A percentile compares a stretch with the other conserved stretches of the same genome.
Conservation (phyloP, 768 basidiomycete species). For the Mycena leptocephala region DNA sequence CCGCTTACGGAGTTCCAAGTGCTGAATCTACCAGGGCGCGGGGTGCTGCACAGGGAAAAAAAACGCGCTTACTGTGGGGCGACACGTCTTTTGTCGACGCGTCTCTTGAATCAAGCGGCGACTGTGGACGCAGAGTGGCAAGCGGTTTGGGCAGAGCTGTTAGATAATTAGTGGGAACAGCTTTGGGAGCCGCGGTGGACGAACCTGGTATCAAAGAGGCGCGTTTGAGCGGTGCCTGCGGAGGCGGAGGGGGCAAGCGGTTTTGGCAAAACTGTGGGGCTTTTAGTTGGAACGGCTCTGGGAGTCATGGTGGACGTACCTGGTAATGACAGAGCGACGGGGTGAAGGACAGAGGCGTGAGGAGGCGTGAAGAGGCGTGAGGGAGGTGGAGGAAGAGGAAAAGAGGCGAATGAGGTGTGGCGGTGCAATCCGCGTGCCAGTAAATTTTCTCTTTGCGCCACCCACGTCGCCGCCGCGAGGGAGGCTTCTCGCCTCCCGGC, state of each 20-base stretch:
- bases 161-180: too few relatives aligned
- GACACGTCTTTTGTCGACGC: not conserved
- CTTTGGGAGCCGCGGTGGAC: too few relatives aligned
- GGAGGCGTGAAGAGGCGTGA: not conserved
- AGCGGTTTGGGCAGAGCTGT: too few relatives aligned
- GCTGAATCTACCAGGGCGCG: too few relatives aligned
- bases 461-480: not conserved
- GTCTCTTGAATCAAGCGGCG: not conserved
- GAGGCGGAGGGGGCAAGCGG: not conserved
- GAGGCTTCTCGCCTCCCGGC: not conserved
- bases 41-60: too few relatives aligned
- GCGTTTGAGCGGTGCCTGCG: too few relatives aligned
- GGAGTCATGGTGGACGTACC: not conserved
- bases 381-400: not conserved
- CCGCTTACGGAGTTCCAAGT: too few relatives aligned
- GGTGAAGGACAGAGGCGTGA: too few relatives aligned
- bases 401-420: not conserved
- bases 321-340: not conserved
- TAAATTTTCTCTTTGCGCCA: not conserved
- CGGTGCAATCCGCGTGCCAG: too few relatives aligned
- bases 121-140: too few relatives aligned
- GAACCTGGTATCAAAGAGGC: too few relatives aligned
- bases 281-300: not conserved
- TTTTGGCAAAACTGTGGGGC: not conserved
- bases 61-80: not conserved